These are phyloP conservation scores for Fraxinus sp. DNA, from an alignment of 305 asterid species.

Conservation along the genomic window DNA sequence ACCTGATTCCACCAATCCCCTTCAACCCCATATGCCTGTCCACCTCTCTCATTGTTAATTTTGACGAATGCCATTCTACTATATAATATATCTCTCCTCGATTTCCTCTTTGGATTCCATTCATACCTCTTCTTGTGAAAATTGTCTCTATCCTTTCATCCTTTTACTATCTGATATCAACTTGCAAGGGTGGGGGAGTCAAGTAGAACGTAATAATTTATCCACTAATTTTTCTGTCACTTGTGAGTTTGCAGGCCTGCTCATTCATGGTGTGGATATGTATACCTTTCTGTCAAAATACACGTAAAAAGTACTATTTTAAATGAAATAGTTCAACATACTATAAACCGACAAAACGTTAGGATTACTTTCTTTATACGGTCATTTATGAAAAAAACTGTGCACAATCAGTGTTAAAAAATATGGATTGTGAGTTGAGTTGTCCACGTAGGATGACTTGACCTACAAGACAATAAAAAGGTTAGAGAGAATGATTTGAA, in stretches of 20 bases:
- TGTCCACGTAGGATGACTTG: too few species aligned
- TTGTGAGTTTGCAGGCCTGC: slow-evolving; percentile 14
- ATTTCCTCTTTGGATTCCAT: slow-evolving; percentile 44
- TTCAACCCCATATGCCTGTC: slow-evolving; percentile 31
- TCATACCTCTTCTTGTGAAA: slow-evolving; percentile 38
- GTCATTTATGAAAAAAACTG: neutral
- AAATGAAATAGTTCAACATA: neutral
- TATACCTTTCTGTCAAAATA: neutral
- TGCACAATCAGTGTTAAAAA: too few species aligned
- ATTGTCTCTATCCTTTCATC: slow-evolving; percentile 8
- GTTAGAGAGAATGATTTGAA: too few species aligned
- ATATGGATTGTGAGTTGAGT: too few species aligned
- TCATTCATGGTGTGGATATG: neutral
- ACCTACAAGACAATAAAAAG: too few species aligned
- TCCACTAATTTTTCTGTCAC: slow-evolving; percentile 21
- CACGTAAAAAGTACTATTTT: neutral
- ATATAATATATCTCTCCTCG: slow-evolving; percentile 17
- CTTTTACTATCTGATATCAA: slow-evolving; percentile 29
- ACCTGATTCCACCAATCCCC: slow-evolving; percentile 62
- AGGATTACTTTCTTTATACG: neutral
- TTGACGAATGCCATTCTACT: slow-evolving; percentile 51
- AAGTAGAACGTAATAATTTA: slow-evolving; percentile 20
- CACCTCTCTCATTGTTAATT: slow-evolving; percentile 24
- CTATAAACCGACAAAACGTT: neutral
- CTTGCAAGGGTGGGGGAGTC: slow-evolving; percentile 29